Conservation (phyloP, 768 basidiomycete species). For the Mycena filopes region DNA sequence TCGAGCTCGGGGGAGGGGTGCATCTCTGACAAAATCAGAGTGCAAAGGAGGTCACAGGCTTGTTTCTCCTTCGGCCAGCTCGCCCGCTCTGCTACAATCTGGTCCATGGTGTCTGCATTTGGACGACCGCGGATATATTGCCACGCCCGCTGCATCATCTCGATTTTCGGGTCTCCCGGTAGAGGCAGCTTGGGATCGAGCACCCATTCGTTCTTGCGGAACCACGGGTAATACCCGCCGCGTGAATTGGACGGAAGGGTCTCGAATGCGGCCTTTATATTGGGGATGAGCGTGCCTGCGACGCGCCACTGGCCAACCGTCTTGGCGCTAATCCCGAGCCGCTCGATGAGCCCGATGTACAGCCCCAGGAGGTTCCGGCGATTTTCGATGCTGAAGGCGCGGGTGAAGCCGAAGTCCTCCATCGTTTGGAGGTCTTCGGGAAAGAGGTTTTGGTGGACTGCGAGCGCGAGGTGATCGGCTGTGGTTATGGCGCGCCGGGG, state of each 20-base stretch:
- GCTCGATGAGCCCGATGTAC: constrained; percentile 42
- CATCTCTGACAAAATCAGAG: constrained; percentile 5
- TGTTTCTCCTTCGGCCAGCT: constrained; percentile 6
- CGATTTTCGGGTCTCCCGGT: constrained; percentile 9
- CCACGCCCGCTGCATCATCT: constrained; percentile 10
- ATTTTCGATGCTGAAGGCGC: constrained; percentile 31
- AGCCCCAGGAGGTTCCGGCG: constrained; percentile 42
- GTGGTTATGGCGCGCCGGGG: constrained; percentile 39
- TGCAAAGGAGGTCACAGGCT: background rate
- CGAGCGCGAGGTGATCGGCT: constrained; percentile 45
- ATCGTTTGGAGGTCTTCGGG: constrained; percentile 46
- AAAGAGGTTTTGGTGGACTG: constrained; percentile 36
- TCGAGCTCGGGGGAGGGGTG: constrained; percentile 9
- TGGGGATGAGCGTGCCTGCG: constrained; percentile 44
- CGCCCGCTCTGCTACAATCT: background rate
- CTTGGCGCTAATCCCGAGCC: constrained; percentile 36
- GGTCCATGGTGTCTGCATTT: background rate
- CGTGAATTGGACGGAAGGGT: constrained; percentile 17
- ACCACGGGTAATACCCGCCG: constrained; percentile 36
- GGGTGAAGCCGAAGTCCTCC: constrained; percentile 48
- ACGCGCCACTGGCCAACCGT: constrained; percentile 46
- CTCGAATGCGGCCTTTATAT: constrained; percentile 45
- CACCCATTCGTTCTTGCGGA: constrained; percentile 46
- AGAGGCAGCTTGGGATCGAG: constrained; percentile 32
- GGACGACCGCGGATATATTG: constrained; percentile 7